phyloP scores from a whole-genome alignment of 441 rosid genomes.

The Kokia cookei region DNA sequence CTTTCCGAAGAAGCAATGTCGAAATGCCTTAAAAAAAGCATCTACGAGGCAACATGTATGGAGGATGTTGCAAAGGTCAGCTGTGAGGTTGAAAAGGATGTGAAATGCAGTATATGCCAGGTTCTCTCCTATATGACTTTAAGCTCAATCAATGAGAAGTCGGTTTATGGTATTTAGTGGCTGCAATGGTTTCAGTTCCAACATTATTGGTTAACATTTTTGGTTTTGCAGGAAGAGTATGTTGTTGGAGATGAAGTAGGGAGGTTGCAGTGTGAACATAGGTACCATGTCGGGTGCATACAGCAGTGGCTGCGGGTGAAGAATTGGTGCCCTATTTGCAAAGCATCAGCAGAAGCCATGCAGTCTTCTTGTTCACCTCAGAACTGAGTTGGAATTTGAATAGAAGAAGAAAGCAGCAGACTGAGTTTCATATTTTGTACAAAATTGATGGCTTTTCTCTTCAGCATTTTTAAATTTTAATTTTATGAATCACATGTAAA shows the following conservation, averaged over 20 bases:
- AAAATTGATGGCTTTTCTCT: constrained; percentile 13
- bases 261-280: constrained; percentile 68
- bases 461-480: not conserved
- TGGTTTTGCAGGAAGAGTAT: constrained; percentile 76
- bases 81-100: constrained; percentile 28
- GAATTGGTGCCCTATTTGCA: constrained; percentile 98
- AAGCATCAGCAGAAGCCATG: constrained; percentile 48
- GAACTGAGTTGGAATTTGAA: constrained; percentile 4
- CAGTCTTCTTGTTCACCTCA: constrained; percentile 8
- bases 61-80: constrained; percentile 19
- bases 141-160: not conserved
- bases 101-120: constrained; percentile 93
- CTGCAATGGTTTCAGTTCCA: not conserved
- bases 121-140: constrained; percentile 24
- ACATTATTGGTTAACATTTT: not conserved
- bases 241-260: constrained; percentile 74
- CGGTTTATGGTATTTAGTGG: not conserved
- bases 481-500: constrained; percentile 13
- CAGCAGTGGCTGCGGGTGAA: constrained; percentile 82
- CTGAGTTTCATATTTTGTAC: constrained; percentile 23
- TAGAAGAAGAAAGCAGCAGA: constrained; percentile 3
- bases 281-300: constrained; percentile 64
- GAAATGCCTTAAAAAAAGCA: constrained; percentile 57
- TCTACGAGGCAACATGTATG: constrained; percentile 29
- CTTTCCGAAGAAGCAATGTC: constrained; percentile 74